Evolutionary conservation across 805 yeast species (phyloP), one percentile per base, ranked within the genome.

Genomic region (Vanderwaltozyma tropicalis): DNA sequence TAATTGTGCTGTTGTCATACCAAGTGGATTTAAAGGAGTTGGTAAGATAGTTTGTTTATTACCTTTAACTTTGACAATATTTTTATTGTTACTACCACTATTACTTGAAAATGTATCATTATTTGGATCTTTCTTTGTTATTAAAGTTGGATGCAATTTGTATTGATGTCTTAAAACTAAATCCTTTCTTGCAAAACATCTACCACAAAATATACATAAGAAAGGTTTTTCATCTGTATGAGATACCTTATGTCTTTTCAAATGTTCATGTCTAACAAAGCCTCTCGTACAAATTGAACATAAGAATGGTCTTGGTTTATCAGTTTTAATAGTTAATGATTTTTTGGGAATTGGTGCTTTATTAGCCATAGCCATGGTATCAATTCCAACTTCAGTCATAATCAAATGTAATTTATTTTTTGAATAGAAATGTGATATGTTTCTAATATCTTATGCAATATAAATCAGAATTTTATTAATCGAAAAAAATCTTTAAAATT

Each of bases 211-310:
- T 2, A 94, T 94, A 63, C 98, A 89, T 55, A 85, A 92, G 63
- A 81, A 89, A 1, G 97, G 97, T 57, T 87, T 87, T 61, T 88
- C 96, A 57, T 88, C 85, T 9, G 98, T 89, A 58, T 89, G 98
- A 0, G 94, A 80, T 29, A 96, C 67, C 50, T 87, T 94, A 55
- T 89, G 98, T 41, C 98, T 77, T 59, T 84, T 87, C 53, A 92
- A 69, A 61, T 89, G 98, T 61, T 89, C 98, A 34, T 85, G 69
- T 38, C 98, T 72, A 1, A 96, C 98, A 71, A 92, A 92, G 2
- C 95, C 95, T 42, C 98, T 70, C 1, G 96, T 85, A 57, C 98
- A 92, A 4, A 85, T 80, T 2, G 80, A 61, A 58, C 98, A 92
- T 10, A 84, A 71, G 54, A 85, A 95, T 1, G 97, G 97, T 41